Evolutionary conservation across 2,329 filamentous ascomycete species (phyloP).

Genomic region (Arthroderma uncinatum): DNA sequence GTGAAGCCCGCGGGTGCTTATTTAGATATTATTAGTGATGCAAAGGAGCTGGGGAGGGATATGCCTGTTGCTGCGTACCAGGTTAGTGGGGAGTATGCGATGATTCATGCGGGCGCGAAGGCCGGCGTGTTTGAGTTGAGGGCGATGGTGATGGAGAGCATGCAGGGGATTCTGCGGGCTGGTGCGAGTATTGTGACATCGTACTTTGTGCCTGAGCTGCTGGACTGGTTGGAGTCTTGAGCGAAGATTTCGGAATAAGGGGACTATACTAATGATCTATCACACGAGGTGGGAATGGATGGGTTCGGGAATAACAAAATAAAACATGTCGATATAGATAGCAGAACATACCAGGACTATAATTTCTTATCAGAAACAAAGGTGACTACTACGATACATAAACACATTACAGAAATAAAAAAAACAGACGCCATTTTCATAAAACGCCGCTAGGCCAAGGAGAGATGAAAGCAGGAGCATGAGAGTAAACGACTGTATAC

Average conservation of each 20-base stretch:
- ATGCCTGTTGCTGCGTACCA: constrained; percentile 93
- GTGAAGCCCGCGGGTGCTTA: constrained; percentile 96
- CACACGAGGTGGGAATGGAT: neutral
- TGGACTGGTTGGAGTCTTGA: constrained; percentile 45
- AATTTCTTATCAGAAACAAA: neutral
- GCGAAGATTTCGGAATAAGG: neutral
- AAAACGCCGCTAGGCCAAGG: neutral
- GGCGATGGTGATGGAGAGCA: constrained; percentile 87
- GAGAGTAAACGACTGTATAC: neutral
- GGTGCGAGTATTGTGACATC: constrained; percentile 87
- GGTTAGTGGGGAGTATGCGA: constrained; percentile 91
- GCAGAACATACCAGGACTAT: neutral
- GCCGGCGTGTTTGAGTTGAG: constrained; percentile 94
- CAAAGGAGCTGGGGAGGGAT: constrained; percentile 85
- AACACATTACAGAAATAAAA: neutral
- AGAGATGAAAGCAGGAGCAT: neutral
- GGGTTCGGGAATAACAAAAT: neutral
- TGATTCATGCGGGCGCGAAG: constrained; percentile 93
- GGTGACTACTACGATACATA: neutral
- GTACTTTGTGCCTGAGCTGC: constrained; percentile 79
- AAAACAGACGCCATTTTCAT: neutral
- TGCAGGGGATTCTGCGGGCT: constrained; percentile 82
- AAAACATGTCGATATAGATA: neutral
- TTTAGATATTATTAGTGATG: constrained; percentile 93
- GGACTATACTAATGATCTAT: neutral